Conservation (phyloP, 345 rosid genomes). For the Gossypium bickii region DNA sequence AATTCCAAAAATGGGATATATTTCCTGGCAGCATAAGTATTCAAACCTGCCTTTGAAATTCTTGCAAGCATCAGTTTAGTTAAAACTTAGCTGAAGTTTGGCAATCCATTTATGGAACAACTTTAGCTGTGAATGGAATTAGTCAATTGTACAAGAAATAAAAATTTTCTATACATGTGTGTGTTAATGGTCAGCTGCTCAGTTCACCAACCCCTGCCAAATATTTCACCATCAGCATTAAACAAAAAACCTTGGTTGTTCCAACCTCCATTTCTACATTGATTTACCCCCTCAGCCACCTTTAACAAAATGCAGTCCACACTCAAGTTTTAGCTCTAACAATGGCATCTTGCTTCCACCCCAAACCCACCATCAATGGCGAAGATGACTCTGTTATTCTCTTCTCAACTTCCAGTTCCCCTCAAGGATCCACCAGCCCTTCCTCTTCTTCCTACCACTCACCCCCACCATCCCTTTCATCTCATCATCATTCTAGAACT, state of each 20-base stretch:
- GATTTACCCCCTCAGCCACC: background rate
- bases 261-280: conserved; percentile 29
- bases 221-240: conserved; percentile 25
- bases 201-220: conserved; percentile 47
- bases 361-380: conserved; percentile 19
- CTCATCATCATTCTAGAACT: background rate
- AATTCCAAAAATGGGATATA: no score
- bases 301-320: background rate
- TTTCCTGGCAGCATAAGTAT: no score
- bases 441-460: conserved; percentile 62
- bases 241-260: conserved; percentile 27
- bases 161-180: no score
- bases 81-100: background rate
- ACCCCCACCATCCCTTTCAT: conserved; percentile 23
- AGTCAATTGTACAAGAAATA: background rate
- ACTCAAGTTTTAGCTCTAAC: conserved; percentile 3
- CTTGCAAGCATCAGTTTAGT: background rate
- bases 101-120: conserved; percentile 7
- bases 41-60: background rate
- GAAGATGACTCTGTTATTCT: conserved; percentile 64
- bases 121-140: background rate
- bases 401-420: conserved; percentile 65
- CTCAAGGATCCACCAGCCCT: conserved; percentile 51
- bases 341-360: conserved; percentile 57
- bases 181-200: conserved; percentile 18